Evolutionary conservation across 345 rosid genomes (phyloP).

Genomic region (Bruguiera parviflora): DNA sequence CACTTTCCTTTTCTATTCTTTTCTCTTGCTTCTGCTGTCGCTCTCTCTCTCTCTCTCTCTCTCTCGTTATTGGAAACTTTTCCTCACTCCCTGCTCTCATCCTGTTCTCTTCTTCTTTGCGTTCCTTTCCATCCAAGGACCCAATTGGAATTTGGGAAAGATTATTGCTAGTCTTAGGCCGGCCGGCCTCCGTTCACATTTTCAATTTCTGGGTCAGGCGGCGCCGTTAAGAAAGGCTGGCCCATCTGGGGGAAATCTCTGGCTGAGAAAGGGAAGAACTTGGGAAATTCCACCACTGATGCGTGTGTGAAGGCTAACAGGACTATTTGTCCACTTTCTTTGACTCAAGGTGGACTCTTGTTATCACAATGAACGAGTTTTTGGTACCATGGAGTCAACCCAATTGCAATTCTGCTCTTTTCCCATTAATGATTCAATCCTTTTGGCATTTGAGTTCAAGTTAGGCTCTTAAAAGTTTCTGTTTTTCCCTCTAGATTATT

Average conservation of each 20-base stretch:
- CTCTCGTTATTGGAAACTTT: not conserved
- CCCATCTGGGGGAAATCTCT: too few species aligned
- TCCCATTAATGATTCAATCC: not conserved
- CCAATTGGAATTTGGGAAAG: too few species aligned
- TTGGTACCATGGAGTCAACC: not conserved
- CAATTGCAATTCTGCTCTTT: not conserved
- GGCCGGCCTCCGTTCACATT: too few species aligned
- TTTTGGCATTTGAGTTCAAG: not conserved
- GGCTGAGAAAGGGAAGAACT: too few species aligned
- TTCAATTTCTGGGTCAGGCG: too few species aligned
- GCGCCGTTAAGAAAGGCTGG: too few species aligned
- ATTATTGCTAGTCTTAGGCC: too few species aligned
- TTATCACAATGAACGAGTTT: not conserved
- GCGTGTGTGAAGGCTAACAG: too few species aligned
- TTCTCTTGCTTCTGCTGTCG: not conserved
- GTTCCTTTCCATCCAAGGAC: too few species aligned
- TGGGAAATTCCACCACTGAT: too few species aligned
- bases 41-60: not conserved
- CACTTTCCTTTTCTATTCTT: not conserved
- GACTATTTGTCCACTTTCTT: too few species aligned
- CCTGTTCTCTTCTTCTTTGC: not conserved
- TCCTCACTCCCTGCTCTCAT: not conserved
- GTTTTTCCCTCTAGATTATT: not conserved
- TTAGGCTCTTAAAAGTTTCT: not conserved
- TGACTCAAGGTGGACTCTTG: not conserved